phyloP scores from a whole-genome alignment of 129 eudicot genomes.

The Helianthus annuus region HanXRQr2.0-SUNRISE NC_035435.2:164739756-164740255 shows the following conservation, averaged over 20 bases:
- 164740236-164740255: too few relatives aligned
- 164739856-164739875: background rate
- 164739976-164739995: background rate
- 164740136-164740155: too few relatives aligned
- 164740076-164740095: too few relatives aligned
- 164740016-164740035: background rate
- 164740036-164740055: background rate
- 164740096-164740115: too few relatives aligned
- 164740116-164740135: too few relatives aligned
- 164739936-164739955: background rate
- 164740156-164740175: too few relatives aligned
- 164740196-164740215: too few relatives aligned
- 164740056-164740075: background rate
- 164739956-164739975: background rate
- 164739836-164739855: conserved; percentile 36
- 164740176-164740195: too few relatives aligned
- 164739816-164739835: conserved; percentile 47
- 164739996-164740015: background rate
- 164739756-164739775: conserved; percentile 1
- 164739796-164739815: background rate
- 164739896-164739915: conserved; percentile 14
- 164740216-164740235: too few relatives aligned
- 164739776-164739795: background rate
- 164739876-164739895: background rate
- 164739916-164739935: background rate